A percentile compares a stretch with the other conserved stretches of the same genome.
Evolutionary conservation across 768 basidiomycete genomes (phyloP).

Genomic region (Rhodotorula babjevae): DNA sequence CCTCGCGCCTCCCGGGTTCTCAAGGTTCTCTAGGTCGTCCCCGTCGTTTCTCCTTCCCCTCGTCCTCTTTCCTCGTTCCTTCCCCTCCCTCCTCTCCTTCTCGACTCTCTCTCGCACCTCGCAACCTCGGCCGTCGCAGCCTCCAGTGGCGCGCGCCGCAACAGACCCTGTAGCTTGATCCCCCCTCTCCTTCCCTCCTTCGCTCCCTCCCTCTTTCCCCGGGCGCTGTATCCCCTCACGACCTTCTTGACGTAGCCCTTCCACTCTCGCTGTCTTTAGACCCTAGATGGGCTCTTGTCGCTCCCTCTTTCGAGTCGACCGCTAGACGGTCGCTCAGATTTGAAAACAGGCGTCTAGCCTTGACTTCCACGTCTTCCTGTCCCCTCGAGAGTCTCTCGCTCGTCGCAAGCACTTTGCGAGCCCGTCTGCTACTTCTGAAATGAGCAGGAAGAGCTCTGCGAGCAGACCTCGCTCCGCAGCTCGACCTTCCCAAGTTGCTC

Average conservation of each 20-base stretch:
- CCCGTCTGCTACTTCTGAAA: too few species aligned
- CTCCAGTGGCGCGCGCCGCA: neutral
- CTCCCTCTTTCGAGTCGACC: slow-evolving; percentile 37
- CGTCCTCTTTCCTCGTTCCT: neutral
- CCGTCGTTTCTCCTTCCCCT: neutral
- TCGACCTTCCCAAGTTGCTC: too few species aligned
- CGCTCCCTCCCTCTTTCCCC: too few species aligned
- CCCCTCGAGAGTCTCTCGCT: too few species aligned
- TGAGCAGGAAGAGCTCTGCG: too few species aligned
- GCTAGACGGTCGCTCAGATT: neutral
- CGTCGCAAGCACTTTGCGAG: too few species aligned
- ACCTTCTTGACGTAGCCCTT: neutral
- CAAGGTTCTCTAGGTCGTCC: neutral
- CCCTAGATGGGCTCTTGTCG: neutral
- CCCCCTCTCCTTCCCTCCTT: neutral
- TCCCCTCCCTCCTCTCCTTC: neutral
- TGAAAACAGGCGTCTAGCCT: neutral
- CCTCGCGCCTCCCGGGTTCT: neutral
- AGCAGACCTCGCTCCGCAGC: too few species aligned
- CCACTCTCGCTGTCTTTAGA: neutral
- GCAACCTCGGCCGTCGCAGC: neutral
- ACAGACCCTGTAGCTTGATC: neutral
- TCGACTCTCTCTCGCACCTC: neutral
- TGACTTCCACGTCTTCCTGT: neutral
- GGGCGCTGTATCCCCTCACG: too few species aligned